Evolutionary conservation across 768 basidiomycete genomes (phyloP), one percentile per base, ranked within the genome.

Genomic region (Chlorophyllum brunneum): DNA sequence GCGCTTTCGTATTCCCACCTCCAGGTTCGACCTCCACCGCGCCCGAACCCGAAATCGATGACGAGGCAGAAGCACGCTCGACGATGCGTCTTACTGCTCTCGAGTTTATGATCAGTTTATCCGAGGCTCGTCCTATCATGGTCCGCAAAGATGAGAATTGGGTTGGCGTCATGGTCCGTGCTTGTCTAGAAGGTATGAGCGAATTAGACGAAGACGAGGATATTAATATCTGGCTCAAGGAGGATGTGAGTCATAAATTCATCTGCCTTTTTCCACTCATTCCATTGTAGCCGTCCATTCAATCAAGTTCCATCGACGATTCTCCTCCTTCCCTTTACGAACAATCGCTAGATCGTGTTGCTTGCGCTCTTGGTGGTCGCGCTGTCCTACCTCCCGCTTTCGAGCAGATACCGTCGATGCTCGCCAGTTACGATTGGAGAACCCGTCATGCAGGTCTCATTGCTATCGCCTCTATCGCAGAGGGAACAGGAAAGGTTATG

Each of bases 401-500:
- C 70, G 81, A 77, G 65, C 82, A 83, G 54, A 90, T 92, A 11
- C 89, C 89, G 0, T 83, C 83, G 0, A 90, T 95, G 85, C 73
- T 94, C 51, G 79, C 78, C 0, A 84, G 80, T 50, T 85, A 84
- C 54, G 88, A 93, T 66, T 95, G 93, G 93, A 76, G 88, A 47
- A 77, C 83, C 23, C 75, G 92, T 24, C 91, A 95, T 59, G 91
- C 90, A 0, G 92, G 88, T 9, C 69, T 95, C 22, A 89, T 92
- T 81, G 89, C 90, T 0, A 86, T 95, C 51, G 89, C 89, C 0
- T 80, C 86, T 0, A 85, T 94, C 45, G 90, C 83, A 0, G 92
- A 94, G 67, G 92, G 92, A 1, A 90, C 88, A 0, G 82, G 79
- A 31, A 85, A 83, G 71, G 81, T 88, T 10, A 86, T 94, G 84